Evolutionary conservation across 192 early-diverging fungal species (phyloP).

Genomic region (Jimgerdemannia lactiflua): DNA sequence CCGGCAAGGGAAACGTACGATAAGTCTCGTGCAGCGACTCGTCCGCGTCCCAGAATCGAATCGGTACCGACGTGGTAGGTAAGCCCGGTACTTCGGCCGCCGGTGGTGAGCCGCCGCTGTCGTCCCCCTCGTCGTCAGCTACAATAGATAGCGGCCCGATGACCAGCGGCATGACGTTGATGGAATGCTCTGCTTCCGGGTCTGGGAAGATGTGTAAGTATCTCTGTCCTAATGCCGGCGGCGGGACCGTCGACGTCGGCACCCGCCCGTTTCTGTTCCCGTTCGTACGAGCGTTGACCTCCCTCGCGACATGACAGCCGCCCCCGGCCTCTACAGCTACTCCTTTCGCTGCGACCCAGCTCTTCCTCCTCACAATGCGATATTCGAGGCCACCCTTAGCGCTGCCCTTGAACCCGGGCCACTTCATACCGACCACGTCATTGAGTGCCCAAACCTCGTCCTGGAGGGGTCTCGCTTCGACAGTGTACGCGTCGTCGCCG

Average conservation of each 20-base stretch:
- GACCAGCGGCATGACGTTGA: slow-evolving; percentile 8
- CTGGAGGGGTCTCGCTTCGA: slow-evolving; percentile 7
- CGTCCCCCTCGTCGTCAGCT: not conserved
- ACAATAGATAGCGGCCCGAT: slow-evolving; percentile 5
- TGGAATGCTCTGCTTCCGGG: not conserved
- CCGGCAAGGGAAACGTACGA: slow-evolving; percentile 2
- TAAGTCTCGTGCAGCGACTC: slow-evolving; percentile 13
- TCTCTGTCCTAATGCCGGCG: not conserved
- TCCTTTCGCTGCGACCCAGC: not conserved
- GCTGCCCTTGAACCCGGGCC: slow-evolving; percentile 14
- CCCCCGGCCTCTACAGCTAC: not conserved
- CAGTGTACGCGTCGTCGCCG: not conserved
- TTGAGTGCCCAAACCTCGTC: slow-evolving; percentile 10
- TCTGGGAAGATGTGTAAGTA: slow-evolving; percentile 7
- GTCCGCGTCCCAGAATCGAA: slow-evolving; percentile 13
- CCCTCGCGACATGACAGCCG: too few relatives aligned
- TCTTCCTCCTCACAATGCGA: slow-evolving; percentile 4
- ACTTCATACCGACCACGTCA: not conserved
- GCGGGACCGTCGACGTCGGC: not conserved
- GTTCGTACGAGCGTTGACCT: too few relatives aligned
- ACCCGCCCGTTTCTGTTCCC: not conserved
- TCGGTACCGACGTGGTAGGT: slow-evolving; percentile 4
- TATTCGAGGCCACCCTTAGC: slow-evolving; percentile 1
- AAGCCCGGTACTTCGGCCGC: not conserved
- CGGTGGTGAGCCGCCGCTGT: slow-evolving; percentile 1